Evolutionary conservation across 208 protist genomes (phyloP).

Genomic region (Naegleria lovaniensis): DNA sequence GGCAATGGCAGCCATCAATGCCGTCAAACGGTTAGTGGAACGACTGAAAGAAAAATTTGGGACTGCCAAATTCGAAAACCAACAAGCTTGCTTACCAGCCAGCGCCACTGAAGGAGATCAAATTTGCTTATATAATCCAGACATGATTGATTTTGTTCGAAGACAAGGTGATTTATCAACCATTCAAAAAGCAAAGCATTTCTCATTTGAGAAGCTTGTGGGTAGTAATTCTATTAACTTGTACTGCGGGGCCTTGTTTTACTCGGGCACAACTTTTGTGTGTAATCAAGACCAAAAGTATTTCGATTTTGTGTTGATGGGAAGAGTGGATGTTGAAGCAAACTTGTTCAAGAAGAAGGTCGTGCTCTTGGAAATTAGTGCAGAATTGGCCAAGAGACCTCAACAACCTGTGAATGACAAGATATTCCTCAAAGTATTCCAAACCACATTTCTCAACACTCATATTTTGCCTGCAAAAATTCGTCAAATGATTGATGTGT

Average conservation of each 20-base stretch:
- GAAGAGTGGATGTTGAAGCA: not conserved
- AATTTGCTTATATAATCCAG: not conserved
- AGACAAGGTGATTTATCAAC: not conserved
- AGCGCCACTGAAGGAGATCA: not conserved
- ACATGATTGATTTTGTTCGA: not conserved
- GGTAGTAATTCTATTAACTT: not conserved
- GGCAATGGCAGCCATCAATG: not conserved
- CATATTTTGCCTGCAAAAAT: not conserved
- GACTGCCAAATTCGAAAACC: not conserved
- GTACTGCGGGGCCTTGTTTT: not conserved
- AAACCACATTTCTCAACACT: not conserved
- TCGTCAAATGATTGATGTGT: not conserved
- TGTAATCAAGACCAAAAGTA: not conserved
- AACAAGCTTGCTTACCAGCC: not conserved
- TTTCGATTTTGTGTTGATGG: not conserved
- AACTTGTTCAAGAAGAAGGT: not conserved
- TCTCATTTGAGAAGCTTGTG: not conserved
- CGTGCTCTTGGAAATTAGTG: not conserved
- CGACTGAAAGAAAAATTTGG: not conserved
- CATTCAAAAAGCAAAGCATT: not conserved
- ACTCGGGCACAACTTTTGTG: not conserved
- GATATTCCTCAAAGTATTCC: not conserved
- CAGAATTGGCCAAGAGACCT: not conserved
- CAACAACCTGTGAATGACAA: not conserved
- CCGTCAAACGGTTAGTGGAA: not conserved